Conservation (phyloP, 179 eudicot genomes). For the Silene vulgaris region DNA sequence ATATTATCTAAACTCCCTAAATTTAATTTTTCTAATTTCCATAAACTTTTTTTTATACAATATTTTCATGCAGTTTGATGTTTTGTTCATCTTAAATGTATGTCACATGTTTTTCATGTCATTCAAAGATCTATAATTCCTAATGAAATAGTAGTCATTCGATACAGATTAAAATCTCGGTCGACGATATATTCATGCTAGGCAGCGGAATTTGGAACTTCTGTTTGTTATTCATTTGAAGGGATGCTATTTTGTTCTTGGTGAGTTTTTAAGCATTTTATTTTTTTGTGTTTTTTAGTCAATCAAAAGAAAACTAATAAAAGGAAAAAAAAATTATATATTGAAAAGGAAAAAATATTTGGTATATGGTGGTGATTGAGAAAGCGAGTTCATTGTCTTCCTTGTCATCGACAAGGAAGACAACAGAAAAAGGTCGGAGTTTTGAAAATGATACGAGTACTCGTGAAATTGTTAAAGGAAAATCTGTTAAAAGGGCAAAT, state of each 20-base stretch:
- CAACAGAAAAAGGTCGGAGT: slow-evolving; percentile 5
- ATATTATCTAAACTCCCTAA: slow-evolving; percentile 21
- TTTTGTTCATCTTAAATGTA: neutral
- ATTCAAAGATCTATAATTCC: slow-evolving; percentile 15
- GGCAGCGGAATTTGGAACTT: neutral
- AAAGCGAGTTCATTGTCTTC: slow-evolving; percentile 27
- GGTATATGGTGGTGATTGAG: slow-evolving; percentile 29
- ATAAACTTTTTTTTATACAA: neutral
- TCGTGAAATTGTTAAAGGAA: slow-evolving; percentile 6
- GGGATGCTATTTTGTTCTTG: slow-evolving; percentile 24
- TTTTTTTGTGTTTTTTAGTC: neutral
- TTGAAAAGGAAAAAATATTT: neutral
- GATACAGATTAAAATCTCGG: neutral
- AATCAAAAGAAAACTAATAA: neutral
- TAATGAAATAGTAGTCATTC: slow-evolving; percentile 10
- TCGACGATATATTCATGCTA: neutral
- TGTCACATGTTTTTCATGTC: neutral
- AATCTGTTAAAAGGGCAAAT: slow-evolving; percentile 16
- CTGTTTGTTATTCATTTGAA: slow-evolving; percentile 12
- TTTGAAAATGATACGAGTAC: neutral
- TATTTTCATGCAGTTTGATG: slow-evolving; percentile 12
- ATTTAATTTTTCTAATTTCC: slow-evolving; percentile 1
- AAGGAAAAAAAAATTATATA: neutral
- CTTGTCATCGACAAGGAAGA: slow-evolving; percentile 26
- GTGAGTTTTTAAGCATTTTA: slow-evolving; percentile 3